Evolutionary conservation across 2,329 filamentous ascomycete genomes (phyloP), one percentile per base, ranked within the genome.

Genomic region (Colletotrichum lentis): DNA sequence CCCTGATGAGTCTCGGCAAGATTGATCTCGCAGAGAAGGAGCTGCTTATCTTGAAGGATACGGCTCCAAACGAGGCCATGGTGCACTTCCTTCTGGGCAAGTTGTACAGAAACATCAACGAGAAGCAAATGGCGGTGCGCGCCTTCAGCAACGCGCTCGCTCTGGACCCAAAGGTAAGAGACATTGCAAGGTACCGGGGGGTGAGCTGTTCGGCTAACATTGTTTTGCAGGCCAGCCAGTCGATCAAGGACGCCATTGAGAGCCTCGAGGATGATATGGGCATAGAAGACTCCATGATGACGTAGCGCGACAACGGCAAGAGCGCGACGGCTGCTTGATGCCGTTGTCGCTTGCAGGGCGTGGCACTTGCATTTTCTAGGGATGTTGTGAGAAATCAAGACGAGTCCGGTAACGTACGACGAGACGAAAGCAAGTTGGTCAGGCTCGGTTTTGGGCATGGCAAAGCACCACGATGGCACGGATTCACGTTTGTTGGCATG

Each of bases 161-260:
- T 79, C 82, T 99, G 75, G 96, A 99, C 83, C 96, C 95, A 37
- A 98, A 98, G 90, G 95, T 96, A 83, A 76, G 84, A n/a, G 14
- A 20, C 77, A n/a, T 16, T 16, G 1, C 22, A 22, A 27, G 2
- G 8, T 50, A 44, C 35, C 2, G 24, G 4, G 11, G 43, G 14
- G 22, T 43, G 27, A 39, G 62, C 44, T 44, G 31, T 46, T 31
- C 37, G 52, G 73, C 70, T 65, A 53, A 70, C 16, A n/a, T 31
- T 60, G n/a, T 31, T 27, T 7, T 62, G 16, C 72, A 97, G 94
- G 93, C 95, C 73, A 94, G 93, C 72, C 91, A 92, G 71, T 91
- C 94, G 78, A 97, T 99, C 80, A 99, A 98, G 80, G 94, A 97
- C 77, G 94, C 93, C 20, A 97, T 99, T 81, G 95, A 98, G 82